Conservation (phyloP, 805 yeast species). For the Brettanomyces bruxellensis region DNA sequence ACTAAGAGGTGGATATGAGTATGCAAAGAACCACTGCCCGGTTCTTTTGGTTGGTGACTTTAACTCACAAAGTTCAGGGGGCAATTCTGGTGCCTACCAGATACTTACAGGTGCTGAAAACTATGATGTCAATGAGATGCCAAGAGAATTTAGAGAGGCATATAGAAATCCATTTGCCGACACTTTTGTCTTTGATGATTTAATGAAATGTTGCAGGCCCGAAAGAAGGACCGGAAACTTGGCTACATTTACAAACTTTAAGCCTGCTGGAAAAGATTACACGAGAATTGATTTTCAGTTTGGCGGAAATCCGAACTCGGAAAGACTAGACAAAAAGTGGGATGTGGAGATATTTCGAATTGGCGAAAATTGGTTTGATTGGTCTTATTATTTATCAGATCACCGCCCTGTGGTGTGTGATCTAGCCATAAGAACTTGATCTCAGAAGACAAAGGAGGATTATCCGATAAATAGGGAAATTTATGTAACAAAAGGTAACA, state of each 20-base stretch:
- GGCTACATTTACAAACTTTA: conserved; percentile 34
- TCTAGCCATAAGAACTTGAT: conserved; percentile 4
- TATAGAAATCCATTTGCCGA: conserved; percentile 10
- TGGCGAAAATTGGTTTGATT: conserved; percentile 28
- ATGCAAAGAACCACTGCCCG: conserved; percentile 23
- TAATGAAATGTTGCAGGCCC: conserved; percentile 15
- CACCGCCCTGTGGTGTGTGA: conserved; percentile 38
- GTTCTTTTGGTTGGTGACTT: conserved; percentile 48
- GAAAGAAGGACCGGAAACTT: conserved; percentile 25
- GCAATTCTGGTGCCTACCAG: conserved; percentile 26
- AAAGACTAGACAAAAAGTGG: conserved; percentile 10
- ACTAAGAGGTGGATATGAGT: conserved; percentile 29
- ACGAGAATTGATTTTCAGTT: conserved; percentile 33
- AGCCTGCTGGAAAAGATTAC: conserved; percentile 11
- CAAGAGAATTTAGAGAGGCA: conserved; percentile 11
- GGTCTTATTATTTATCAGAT: conserved; percentile 32
- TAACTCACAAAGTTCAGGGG: conserved; percentile 39
- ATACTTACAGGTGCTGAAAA: conserved; percentile 18
- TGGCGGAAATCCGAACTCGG: conserved; percentile 17
- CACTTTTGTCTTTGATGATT: conserved; percentile 22
- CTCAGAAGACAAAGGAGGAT: not conserved
- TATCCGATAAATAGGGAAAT: too few species aligned
- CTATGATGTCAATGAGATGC: conserved; percentile 7
- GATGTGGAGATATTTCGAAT: conserved; percentile 22
- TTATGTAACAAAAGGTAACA: too few species aligned